Conservation (phyloP, 2,329 filamentous ascomycete genomes). For the Colletotrichum sp. region DNA sequence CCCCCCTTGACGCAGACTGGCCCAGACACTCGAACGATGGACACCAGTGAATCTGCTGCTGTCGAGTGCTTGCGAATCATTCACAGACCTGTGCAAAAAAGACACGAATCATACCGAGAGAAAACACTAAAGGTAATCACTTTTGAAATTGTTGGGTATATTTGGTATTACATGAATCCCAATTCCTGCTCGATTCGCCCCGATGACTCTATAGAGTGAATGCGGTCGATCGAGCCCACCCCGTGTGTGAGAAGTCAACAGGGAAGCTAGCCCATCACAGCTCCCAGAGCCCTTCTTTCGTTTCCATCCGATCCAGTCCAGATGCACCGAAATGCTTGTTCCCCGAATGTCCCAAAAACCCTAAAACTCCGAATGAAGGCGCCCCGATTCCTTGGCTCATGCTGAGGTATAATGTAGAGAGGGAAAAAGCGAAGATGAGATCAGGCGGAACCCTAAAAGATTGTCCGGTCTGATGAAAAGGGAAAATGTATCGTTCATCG, state of each 20-base stretch:
- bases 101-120: neutral
- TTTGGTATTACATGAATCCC: slow-evolving; percentile 20
- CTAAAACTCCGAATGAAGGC: slow-evolving; percentile 7
- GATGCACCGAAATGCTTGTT: slow-evolving; percentile 21
- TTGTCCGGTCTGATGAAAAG: neutral
- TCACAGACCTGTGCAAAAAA: neutral
- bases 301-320: slow-evolving; percentile 24
- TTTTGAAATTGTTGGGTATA: slow-evolving; percentile 18
- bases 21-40: neutral
- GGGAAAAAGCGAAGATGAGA: neutral
- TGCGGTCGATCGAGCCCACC: neutral
- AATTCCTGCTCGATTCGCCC: slow-evolving; percentile 4
- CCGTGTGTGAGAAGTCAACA: slow-evolving; percentile 9
- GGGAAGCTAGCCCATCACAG: slow-evolving; percentile 32
- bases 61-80: neutral
- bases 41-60: neutral
- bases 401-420: slow-evolving; percentile 5
- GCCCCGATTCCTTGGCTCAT: slow-evolving; percentile 12
- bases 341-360: slow-evolving; percentile 1
- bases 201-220: neutral
- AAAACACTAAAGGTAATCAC: neutral
- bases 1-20: neutral
- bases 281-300: slow-evolving; percentile 30
- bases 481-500: slow-evolving; percentile 5
- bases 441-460: neutral